These are phyloP conservation scores for Paecilomyces niveus DNA, from an alignment of 2,329 filamentous ascomycete genomes.

Conservation along the genomic window DNA sequence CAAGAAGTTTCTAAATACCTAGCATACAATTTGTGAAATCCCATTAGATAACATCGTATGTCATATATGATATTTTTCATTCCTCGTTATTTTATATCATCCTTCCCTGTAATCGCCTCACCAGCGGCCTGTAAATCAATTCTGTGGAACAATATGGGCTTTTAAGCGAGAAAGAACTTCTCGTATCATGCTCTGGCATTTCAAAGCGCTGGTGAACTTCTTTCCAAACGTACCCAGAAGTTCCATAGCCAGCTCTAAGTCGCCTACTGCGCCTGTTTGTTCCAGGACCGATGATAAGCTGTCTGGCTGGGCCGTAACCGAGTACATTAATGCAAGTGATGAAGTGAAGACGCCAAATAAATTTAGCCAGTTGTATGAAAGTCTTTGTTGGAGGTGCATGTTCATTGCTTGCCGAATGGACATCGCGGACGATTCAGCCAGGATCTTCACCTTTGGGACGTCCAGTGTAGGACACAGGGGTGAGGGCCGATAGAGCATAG, in stretches of 20 bases:
- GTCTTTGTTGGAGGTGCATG: conserved; percentile 32
- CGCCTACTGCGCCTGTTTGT: conserved; percentile 10
- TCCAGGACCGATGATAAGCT: conserved; percentile 9
- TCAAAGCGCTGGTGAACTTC: conserved; percentile 17
- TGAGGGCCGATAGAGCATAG: conserved; percentile 40
- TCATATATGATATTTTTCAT: background rate
- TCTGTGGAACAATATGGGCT: background rate
- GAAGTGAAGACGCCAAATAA: conserved; percentile 37
- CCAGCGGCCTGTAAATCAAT: background rate
- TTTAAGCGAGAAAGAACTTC: background rate
- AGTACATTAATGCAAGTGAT: conserved; percentile 38
- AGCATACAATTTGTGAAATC: no score
- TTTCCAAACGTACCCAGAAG: conserved; percentile 13
- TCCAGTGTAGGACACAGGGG: conserved; percentile 35
- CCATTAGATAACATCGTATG: background rate
- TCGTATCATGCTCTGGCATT: conserved; percentile 14
- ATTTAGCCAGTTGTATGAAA: conserved; percentile 39
- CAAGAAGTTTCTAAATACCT: background rate
- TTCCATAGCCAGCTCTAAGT: conserved; percentile 14
- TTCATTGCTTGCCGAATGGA: conserved; percentile 36
- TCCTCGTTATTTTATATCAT: background rate
- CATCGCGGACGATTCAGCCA: conserved; percentile 36
- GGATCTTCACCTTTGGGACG: conserved; percentile 26
- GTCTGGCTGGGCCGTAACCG: conserved; percentile 34
- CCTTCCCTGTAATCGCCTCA: background rate